Conservation (phyloP, 106 monocot genomes). For the Apostasia ramifera region DNA sequence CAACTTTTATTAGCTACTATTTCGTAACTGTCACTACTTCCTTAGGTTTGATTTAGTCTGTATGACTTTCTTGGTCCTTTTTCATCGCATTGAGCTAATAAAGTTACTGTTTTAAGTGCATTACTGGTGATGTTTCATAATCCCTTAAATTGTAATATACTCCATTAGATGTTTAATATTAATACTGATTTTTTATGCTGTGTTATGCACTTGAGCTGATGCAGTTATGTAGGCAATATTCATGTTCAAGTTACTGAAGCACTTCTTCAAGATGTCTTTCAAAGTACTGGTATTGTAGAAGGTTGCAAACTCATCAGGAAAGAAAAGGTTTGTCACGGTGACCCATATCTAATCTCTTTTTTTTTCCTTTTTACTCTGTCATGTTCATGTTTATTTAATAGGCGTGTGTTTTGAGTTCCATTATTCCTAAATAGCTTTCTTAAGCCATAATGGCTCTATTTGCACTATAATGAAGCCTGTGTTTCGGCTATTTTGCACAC, state of each 20-base stretch:
- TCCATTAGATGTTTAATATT: not conserved
- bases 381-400: no score
- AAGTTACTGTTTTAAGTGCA: not conserved
- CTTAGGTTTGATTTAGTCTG: not conserved
- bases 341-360: no score
- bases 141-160: not conserved
- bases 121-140: not conserved
- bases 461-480: no score
- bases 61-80: not conserved
- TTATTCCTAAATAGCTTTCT: no score
- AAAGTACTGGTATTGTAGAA: slow-evolving; percentile 67
- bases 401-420: no score
- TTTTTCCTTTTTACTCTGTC: no score
- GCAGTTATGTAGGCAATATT: slow-evolving; percentile 76
- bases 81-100: no score
- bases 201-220: not conserved
- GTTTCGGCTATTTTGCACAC: no score
- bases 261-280: slow-evolving; percentile 80
- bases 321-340: slow-evolving; percentile 41
- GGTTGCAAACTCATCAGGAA: slow-evolving; percentile 87
- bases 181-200: not conserved
- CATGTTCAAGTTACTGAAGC: slow-evolving; percentile 72
- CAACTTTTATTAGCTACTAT: not conserved
- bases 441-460: no score
- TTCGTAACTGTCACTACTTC: not conserved